phyloP scores from a whole-genome alignment of 768 basidiomycete species.

The Rossbeevera mucosa region DNA sequence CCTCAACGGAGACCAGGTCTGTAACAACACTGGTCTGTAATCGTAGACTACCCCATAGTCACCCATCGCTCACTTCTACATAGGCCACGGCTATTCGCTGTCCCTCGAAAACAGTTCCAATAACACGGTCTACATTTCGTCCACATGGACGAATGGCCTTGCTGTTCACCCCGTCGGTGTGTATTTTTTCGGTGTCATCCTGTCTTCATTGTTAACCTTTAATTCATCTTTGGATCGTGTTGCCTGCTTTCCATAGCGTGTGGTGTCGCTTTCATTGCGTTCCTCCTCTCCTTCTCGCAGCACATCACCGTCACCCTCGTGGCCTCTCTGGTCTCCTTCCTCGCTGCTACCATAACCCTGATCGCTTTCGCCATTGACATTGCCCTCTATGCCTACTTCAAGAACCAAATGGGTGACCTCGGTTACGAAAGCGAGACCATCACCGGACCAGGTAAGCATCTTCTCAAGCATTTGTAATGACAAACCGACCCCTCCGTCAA shows the following conservation, averaged over 20 bases:
- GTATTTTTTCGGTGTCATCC: conserved; percentile 19
- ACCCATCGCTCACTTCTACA: not conserved
- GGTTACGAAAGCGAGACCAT: conserved; percentile 40
- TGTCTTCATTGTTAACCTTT: not conserved
- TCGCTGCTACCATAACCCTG: conserved; percentile 63
- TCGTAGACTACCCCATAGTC: not conserved
- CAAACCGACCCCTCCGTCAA: conserved; percentile 22
- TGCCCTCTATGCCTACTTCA: conserved; percentile 60
- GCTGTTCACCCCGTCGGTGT: conserved; percentile 72
- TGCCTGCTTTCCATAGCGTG: conserved; percentile 30
- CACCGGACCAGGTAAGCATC: conserved; percentile 56
- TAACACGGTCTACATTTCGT: conserved; percentile 37
- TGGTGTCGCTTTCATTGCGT: conserved; percentile 59
- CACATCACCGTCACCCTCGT: conserved; percentile 44
- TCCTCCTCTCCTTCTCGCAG: conserved; percentile 57
- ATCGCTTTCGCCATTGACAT: conserved; percentile 77
- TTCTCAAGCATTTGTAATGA: not conserved
- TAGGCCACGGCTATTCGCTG: conserved; percentile 57
- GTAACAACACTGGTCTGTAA: conserved; percentile 42
- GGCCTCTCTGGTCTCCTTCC: conserved; percentile 51
- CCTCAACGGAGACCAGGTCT: conserved; percentile 36
- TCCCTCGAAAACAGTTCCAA: conserved; percentile 20
- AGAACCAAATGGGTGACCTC: conserved; percentile 53
- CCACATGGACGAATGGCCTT: conserved; percentile 70
- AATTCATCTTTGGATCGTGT: not conserved